A percentile compares a stretch with the other conserved stretches of the same genome.
These are phyloP conservation scores for Exophiala sp. DNA, from an alignment of 2,329 filamentous ascomycete genomes.

Conservation along the genomic window DNA sequence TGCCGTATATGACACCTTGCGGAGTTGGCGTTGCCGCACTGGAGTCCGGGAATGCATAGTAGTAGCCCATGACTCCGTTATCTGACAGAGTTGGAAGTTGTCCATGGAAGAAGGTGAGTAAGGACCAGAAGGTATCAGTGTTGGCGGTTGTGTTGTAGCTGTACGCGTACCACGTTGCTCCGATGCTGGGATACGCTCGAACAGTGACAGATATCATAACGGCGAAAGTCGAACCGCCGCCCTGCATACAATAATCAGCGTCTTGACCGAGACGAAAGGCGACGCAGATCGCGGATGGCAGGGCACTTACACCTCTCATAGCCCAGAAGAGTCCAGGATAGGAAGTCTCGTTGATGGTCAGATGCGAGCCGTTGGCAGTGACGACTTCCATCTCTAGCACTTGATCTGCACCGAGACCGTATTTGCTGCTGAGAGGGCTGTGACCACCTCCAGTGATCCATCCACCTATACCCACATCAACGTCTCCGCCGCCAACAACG, in stretches of 20 bases:
- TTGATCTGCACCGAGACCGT: conserved; percentile 52
- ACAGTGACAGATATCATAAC: conserved; percentile 53
- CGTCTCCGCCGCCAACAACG: conserved; percentile 55
- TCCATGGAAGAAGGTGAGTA: conserved; percentile 44
- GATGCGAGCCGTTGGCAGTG: conserved; percentile 43
- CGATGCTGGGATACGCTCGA: conserved; percentile 44
- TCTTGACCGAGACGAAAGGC: neutral
- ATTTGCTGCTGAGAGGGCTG: conserved; percentile 49
- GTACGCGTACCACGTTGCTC: conserved; percentile 42
- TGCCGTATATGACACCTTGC: conserved; percentile 14
- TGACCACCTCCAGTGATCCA: conserved; percentile 53
- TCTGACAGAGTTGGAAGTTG: conserved; percentile 20
- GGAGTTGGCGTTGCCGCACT: conserved; percentile 2
- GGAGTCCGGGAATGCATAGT: conserved; percentile 23
- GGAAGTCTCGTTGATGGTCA: conserved; percentile 41
- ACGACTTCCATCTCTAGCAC: conserved; percentile 50
- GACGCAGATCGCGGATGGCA: conserved; percentile 3
- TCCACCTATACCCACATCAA: conserved; percentile 52
- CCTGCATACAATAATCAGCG: conserved; percentile 3
- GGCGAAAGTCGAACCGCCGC: conserved; percentile 46
- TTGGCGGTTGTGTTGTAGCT: conserved; percentile 35
- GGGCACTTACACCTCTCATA: conserved; percentile 39
- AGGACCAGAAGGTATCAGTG: conserved; percentile 48
- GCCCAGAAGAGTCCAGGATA: conserved; percentile 52
- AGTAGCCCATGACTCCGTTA: conserved; percentile 22